These are phyloP conservation scores for Rhodotorula sp. DNA, from an alignment of 1,284 basidiomycete species.

Conservation along the genomic window DNA sequence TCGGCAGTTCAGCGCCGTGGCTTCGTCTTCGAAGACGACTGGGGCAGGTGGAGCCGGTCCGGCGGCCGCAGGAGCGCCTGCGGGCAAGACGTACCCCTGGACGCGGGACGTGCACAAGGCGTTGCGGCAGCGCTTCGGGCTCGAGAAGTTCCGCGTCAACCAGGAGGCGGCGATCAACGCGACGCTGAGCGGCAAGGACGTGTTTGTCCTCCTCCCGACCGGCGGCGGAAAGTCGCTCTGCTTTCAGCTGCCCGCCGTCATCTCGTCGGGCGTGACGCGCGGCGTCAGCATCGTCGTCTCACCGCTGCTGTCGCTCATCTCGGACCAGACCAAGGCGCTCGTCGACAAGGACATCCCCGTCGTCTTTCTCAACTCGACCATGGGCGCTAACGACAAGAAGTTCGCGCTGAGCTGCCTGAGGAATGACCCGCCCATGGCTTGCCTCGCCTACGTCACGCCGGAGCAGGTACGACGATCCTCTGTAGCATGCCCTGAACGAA, in stretches of 20 bases:
- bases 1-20: background rate
- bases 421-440: slow-evolving; percentile 52
- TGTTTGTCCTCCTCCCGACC: slow-evolving; percentile 95
- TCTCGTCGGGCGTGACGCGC: slow-evolving; percentile 66
- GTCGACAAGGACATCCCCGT: slow-evolving; percentile 65
- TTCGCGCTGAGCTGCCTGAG: slow-evolving; percentile 55
- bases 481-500: background rate
- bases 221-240: slow-evolving; percentile 92
- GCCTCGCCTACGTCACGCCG: slow-evolving; percentile 89
- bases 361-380: slow-evolving; percentile 69
- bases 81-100: slow-evolving; percentile 52
- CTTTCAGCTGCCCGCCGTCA: slow-evolving; percentile 83
- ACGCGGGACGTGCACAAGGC: slow-evolving; percentile 63
- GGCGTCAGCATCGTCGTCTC: slow-evolving; percentile 91
- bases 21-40: background rate
- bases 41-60: too few species aligned
- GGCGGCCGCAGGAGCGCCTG: background rate
- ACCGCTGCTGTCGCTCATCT: slow-evolving; percentile 85
- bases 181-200: slow-evolving; percentile 76
- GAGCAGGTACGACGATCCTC: slow-evolving; percentile 67
- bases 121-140: slow-evolving; percentile 66
- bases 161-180: slow-evolving; percentile 85
- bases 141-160: slow-evolving; percentile 73
- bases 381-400: slow-evolving; percentile 51
- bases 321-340: slow-evolving; percentile 82